A percentile compares a stretch with the other conserved stretches of the same genome.
Conservation (phyloP, 2,329 filamentous ascomycete species). For the Aureobasidium sp. region DNA sequence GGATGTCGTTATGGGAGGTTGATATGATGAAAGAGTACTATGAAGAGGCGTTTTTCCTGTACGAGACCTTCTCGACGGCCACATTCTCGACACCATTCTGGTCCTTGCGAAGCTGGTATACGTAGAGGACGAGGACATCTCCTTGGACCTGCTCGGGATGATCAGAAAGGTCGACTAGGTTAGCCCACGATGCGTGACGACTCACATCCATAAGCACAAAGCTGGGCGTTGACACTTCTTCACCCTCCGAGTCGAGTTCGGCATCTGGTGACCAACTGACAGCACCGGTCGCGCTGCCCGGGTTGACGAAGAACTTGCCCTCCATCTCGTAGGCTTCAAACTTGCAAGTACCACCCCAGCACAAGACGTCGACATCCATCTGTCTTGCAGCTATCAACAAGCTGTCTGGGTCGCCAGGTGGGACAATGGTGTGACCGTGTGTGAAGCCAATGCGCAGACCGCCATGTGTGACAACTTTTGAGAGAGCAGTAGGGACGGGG, state of each 20-base stretch:
- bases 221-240: conserved; percentile 69
- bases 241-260: conserved; percentile 35
- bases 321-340: conserved; percentile 68
- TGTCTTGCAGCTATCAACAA: conserved; percentile 61
- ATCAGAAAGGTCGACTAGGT: conserved; percentile 13
- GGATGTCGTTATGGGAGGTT: not conserved
- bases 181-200: conserved; percentile 26
- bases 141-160: conserved; percentile 67
- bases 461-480: conserved; percentile 64
- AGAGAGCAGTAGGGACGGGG: conserved; percentile 44
- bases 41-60: conserved; percentile 35
- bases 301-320: conserved; percentile 65
- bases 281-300: conserved; percentile 60
- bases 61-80: conserved; percentile 50
- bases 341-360: conserved; percentile 63
- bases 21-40: not conserved
- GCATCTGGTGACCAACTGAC: conserved; percentile 49
- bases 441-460: conserved; percentile 63
- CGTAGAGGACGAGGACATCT: conserved; percentile 90
- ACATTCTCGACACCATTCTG: conserved; percentile 47
- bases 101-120: conserved; percentile 60
- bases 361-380: conserved; percentile 63
- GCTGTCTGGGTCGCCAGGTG: conserved; percentile 60
- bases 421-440: conserved; percentile 64
- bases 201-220: conserved; percentile 97